Conservation (phyloP, 2,329 filamentous ascomycete genomes). For the Calonectria pteridis region DNA sequence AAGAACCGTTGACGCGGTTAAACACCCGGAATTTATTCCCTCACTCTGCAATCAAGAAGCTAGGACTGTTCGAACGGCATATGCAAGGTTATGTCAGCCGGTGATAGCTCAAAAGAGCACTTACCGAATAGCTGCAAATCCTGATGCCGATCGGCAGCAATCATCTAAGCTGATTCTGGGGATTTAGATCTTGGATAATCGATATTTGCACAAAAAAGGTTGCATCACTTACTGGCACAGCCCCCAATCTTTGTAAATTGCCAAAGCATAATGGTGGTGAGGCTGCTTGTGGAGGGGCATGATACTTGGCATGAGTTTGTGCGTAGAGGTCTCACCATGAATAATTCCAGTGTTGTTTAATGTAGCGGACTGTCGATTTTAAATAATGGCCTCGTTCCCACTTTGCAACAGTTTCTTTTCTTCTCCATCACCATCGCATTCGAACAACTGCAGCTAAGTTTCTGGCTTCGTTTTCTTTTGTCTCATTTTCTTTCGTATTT, state of each 20-base stretch:
- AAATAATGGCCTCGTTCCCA: background rate
- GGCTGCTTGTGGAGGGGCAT: background rate
- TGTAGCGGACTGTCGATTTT: background rate
- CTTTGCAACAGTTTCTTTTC: background rate
- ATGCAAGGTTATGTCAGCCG: background rate
- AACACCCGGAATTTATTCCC: background rate
- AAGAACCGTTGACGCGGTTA: background rate
- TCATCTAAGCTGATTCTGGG: background rate
- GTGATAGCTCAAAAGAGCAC: background rate
- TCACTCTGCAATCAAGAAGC: background rate
- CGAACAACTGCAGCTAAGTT: background rate
- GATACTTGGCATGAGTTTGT: background rate
- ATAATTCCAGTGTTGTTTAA: background rate
- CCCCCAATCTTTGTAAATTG: background rate
- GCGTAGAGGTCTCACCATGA: background rate
- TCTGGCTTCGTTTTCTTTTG: background rate
- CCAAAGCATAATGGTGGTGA: background rate
- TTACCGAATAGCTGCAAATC: background rate
- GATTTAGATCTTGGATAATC: background rate
- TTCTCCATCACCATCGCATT: background rate
- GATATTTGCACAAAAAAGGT: background rate
- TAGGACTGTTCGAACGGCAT: background rate
- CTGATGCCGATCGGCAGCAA: background rate
- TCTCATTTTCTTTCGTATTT: background rate
- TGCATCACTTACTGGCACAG: background rate